These are phyloP conservation scores for Ustilago lituana DNA, from an alignment of 1,284 basidiomycete species.

Conservation along the genomic window DNA sequence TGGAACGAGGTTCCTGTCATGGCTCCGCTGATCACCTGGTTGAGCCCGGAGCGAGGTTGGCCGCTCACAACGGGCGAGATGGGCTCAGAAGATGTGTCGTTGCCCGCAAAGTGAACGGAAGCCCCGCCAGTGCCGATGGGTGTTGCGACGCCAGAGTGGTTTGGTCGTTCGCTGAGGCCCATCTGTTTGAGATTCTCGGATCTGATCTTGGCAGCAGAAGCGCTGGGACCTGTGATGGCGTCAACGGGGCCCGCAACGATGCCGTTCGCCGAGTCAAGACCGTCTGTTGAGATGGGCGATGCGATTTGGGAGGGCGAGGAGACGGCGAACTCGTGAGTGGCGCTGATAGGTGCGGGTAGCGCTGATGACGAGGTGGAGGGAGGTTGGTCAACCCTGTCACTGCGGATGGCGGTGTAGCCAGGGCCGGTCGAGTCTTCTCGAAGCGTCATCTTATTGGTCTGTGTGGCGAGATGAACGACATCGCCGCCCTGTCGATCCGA, in stretches of 20 bases:
- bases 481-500: slow-evolving; percentile 14
- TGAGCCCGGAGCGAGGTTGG: slow-evolving; percentile 33
- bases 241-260: slow-evolving; percentile 40
- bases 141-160: slow-evolving; percentile 40
- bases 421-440: slow-evolving; percentile 47
- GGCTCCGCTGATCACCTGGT: slow-evolving; percentile 44
- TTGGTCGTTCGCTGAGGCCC: slow-evolving; percentile 41
- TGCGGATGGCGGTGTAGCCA: slow-evolving; percentile 42
- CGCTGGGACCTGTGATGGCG: slow-evolving; percentile 39
- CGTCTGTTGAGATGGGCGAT: slow-evolving; percentile 10
- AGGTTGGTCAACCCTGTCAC: slow-evolving; percentile 1
- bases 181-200: slow-evolving; percentile 39
- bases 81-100: slow-evolving; percentile 12
- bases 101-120: slow-evolving; percentile 12
- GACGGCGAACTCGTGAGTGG: slow-evolving; percentile 4
- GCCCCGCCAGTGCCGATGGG: slow-evolving; percentile 51
- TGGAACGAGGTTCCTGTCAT: slow-evolving; percentile 41
- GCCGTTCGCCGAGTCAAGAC: slow-evolving; percentile 1
- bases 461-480: slow-evolving; percentile 40
- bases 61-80: slow-evolving; percentile 25
- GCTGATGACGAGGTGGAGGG: slow-evolving; percentile 13
- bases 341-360: slow-evolving; percentile 2
- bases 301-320: slow-evolving; percentile 30
- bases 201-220: slow-evolving; percentile 30
- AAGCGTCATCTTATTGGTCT: slow-evolving; percentile 44